Conservation (phyloP, 805 yeast species). For the Wickerhamiella occidentalis region DNA sequence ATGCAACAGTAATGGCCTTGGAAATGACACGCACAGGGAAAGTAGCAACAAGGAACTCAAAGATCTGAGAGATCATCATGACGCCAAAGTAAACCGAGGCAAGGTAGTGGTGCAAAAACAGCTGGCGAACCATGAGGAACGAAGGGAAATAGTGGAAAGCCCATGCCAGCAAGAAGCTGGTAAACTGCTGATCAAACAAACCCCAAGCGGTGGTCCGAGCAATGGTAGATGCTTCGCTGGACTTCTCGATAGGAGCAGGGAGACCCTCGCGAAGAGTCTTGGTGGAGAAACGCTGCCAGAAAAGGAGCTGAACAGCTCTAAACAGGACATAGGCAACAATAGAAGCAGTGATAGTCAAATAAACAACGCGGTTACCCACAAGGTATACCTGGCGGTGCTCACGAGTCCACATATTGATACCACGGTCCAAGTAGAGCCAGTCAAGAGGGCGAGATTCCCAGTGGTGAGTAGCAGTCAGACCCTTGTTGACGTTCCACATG, state of each 20-base stretch:
- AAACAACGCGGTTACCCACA: slow-evolving; percentile 52
- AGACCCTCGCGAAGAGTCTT: background rate
- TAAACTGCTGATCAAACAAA: slow-evolving; percentile 28
- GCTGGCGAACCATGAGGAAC: slow-evolving; percentile 77
- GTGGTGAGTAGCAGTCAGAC: slow-evolving; percentile 37
- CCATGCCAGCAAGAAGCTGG: slow-evolving; percentile 45
- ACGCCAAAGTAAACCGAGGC: slow-evolving; percentile 87
- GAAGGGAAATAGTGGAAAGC: slow-evolving; percentile 47
- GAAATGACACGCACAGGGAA: slow-evolving; percentile 17
- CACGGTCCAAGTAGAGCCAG: slow-evolving; percentile 52
- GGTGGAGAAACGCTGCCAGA: slow-evolving; percentile 30
- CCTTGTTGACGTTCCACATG: slow-evolving; percentile 41
- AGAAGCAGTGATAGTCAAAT: slow-evolving; percentile 35
- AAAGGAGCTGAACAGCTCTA: slow-evolving; percentile 25
- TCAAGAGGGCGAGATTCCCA: slow-evolving; percentile 44
- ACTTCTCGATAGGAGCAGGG: slow-evolving; percentile 3
- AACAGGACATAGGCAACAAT: slow-evolving; percentile 23
- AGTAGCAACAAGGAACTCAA: slow-evolving; percentile 27
- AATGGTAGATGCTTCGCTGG: background rate
- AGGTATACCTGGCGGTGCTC: slow-evolving; percentile 39
- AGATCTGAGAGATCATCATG: slow-evolving; percentile 54
- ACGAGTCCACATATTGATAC: slow-evolving; percentile 46
- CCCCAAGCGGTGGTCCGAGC: slow-evolving; percentile 18
- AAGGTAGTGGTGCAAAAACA: slow-evolving; percentile 85
- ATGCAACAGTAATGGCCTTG: slow-evolving; percentile 33